Conservation (phyloP, 306 rosid genomes). For the Potentilla sterilis region DNA sequence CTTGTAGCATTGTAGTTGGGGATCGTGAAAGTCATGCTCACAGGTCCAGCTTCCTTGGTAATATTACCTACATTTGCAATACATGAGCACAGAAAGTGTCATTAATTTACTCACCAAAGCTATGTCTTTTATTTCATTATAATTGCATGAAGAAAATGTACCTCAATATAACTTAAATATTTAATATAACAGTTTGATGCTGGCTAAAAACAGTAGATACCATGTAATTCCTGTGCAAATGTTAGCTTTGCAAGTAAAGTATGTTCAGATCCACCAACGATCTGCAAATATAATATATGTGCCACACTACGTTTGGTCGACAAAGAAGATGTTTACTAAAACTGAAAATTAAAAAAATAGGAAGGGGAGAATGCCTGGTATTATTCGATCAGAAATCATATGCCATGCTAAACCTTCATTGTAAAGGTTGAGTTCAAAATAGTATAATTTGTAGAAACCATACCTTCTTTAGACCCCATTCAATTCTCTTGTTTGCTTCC, state of each 20-base stretch:
- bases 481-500: slow-evolving; percentile 77
- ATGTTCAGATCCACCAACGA: slow-evolving; percentile 94
- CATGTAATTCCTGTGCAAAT: slow-evolving; percentile 79
- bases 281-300: slow-evolving; percentile 44
- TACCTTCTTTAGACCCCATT: slow-evolving; percentile 89
- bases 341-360: slow-evolving; percentile 5
- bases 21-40: slow-evolving; percentile 88
- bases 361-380: too few species aligned
- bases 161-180: neutral
- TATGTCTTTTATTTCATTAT: too few species aligned
- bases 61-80: slow-evolving; percentile 57
- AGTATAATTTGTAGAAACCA: neutral
- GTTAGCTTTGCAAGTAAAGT: slow-evolving; percentile 79
- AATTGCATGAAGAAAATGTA: neutral
- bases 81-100: too few species aligned
- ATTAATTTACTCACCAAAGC: too few species aligned
- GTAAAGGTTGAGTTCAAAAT: neutral
- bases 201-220: slow-evolving; percentile 24
- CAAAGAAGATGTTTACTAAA: slow-evolving; percentile 2
- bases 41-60: slow-evolving; percentile 91
- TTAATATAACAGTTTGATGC: slow-evolving; percentile 12
- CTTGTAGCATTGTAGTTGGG: slow-evolving; percentile 88
- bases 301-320: slow-evolving; percentile 16
- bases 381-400: too few species aligned
- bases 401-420: too few species aligned